phyloP scores from a whole-genome alignment of 106 monocot species.

The Triglochin maritima region DNA sequence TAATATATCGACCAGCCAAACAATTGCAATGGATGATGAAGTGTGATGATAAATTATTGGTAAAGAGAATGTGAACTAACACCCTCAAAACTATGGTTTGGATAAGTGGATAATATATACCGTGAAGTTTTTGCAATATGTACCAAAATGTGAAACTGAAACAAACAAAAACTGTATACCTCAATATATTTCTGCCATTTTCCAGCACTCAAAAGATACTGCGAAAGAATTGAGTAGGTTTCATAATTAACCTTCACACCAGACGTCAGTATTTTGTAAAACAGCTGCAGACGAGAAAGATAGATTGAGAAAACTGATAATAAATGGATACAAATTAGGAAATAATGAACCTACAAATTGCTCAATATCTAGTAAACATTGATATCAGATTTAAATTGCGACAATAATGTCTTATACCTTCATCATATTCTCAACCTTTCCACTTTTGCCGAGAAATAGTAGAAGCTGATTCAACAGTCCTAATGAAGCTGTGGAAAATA shows the following conservation, averaged over 20 bases:
- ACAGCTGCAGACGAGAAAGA: slow-evolving; percentile 41
- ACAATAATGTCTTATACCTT: slow-evolving; percentile 37
- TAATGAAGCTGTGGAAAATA: slow-evolving; percentile 50
- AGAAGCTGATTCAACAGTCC: slow-evolving; percentile 69
- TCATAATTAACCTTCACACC: slow-evolving; percentile 30
- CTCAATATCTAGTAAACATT: no score
- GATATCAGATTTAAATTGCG: not conserved
- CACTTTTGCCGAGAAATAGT: slow-evolving; percentile 82
- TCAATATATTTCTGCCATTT: slow-evolving; percentile 97
- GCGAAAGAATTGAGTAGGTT: slow-evolving; percentile 64
- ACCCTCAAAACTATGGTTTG: no score
- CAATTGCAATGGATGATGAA: no score
- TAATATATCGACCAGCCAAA: no score
- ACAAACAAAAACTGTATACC: slow-evolving; percentile 25
- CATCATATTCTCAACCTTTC: slow-evolving; percentile 86
- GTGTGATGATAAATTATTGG: no score
- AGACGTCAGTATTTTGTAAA: slow-evolving; percentile 55
- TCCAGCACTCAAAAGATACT: slow-evolving; percentile 76
- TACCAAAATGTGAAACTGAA: no score
- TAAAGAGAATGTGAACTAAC: no score
- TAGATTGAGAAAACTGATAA: not conserved
- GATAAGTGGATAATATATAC: no score
- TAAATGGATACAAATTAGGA: no score
- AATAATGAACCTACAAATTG: no score
- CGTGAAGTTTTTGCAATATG: no score